Evolutionary conservation across 2,329 filamentous ascomycete species (phyloP).

Genomic region (Elsinoe necatrix): DNA sequence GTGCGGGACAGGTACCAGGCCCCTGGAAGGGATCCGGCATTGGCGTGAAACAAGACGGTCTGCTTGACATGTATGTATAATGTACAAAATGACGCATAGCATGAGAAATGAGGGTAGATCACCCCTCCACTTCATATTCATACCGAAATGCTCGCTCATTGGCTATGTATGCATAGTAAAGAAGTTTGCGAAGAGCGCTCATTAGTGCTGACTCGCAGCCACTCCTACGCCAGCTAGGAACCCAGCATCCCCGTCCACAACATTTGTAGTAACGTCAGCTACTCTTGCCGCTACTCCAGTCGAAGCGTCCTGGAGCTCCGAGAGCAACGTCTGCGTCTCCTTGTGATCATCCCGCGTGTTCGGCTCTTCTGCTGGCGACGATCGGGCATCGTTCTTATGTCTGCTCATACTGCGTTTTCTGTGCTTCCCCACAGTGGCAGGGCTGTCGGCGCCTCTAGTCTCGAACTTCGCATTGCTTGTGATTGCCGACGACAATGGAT

Average conservation of each 20-base stretch:
- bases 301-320: not conserved
- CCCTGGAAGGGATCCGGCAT: not conserved
- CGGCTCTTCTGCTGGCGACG: not conserved
- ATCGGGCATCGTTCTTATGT: not conserved
- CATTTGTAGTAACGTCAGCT: not conserved
- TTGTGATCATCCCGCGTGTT: not conserved
- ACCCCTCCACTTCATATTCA: not conserved
- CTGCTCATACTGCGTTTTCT: not conserved
- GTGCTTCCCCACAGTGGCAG: not conserved
- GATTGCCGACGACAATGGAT: not conserved
- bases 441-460: not conserved
- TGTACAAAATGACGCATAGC: constrained; percentile 6
- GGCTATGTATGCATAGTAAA: not conserved
- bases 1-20: too few relatives aligned
- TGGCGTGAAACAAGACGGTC: not conserved
- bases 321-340: not conserved
- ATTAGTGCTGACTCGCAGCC: not conserved
- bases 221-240: not conserved
- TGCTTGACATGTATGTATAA: not conserved
- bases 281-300: not conserved
- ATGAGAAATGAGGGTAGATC: not conserved
- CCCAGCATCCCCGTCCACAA: not conserved
- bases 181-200: not conserved
- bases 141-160: not conserved
- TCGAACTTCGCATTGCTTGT: not conserved